Evolutionary conservation across 257 asterid genomes (phyloP), one percentile per base, ranked within the genome.

Genomic region (Nicotiana attenuata): DNA sequence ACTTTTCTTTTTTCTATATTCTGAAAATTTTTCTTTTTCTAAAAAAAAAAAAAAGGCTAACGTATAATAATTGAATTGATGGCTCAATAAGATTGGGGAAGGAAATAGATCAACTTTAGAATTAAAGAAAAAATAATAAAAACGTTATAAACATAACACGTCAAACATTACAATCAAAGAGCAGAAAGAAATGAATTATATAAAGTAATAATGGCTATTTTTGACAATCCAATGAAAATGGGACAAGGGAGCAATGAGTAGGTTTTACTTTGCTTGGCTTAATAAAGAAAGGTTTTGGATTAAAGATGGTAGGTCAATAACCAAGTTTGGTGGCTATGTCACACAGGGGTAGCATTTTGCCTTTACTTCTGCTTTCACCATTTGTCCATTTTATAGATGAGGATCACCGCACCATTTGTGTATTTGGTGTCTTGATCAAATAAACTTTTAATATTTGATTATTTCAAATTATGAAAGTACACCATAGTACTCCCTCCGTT

Each of bases 241-340:
- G 15, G n/a, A 47, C 79, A 73, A 47, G 22, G 41, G 15, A 47
- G 79, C 61, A 73, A 73, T 15, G 61, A 73, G 79, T 73, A 73
- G 79, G 61, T 73, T 47, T 47, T 22, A 22, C 41, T 73, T 73
- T 73, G 24, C 79, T 73, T 45, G 22, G 22, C 79, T 47, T 26
- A 73, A 47, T 73, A 73, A 47, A 73, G 41, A 73, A 47, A 14
- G 24, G 5, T 11, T 47, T 47, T 73, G n/a, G 38, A 47, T 50
- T 24, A 45, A 45, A 73, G 59, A 71, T 45, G 78, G 78, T 22
- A 22, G 60, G 78, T 73, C 41, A 73, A 73, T 73, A 45, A 73
- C 61, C 79, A 47, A 22, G 79, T 73, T 73, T 73, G 79, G 79
- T 24, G 8, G 15, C 20, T 3, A 2, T 22, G 4, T 73, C 29